Base-by-base conservation (phyloP, 805 yeast species). In the Metschnikowia vanudenii region DNA sequence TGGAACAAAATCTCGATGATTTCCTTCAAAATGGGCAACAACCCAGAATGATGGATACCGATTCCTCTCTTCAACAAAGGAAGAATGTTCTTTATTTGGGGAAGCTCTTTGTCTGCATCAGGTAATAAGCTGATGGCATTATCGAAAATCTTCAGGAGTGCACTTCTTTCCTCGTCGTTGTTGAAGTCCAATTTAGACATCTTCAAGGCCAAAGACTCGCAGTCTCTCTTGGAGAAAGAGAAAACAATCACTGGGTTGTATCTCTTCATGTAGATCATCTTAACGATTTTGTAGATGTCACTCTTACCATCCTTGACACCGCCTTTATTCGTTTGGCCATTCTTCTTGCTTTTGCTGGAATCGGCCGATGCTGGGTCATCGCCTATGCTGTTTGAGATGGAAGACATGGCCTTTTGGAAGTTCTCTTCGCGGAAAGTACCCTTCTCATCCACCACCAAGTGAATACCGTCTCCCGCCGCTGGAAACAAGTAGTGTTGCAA, bases 211-310 rank as follows among this genome's bases (percentile, higher is more conserved):
- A 94, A 74, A 11, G 88, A 78, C 68, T 94, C 99, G 72, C 99
- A 95, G 61, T 94, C 99, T 61, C 97, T 82, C 63, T 94, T 94
- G 62, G 96, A 85, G 64, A 94, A 94, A n/a, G 98, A 91, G 69
- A 94, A 94, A 18, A 94, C 98, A 75, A 94, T 94, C 35, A 94
- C 99, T 1, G 99, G 99, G 60, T 94, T 95, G 68, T 89, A 94
- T 60, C 90, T 85, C 62, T 92, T 92, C 71, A 86, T 79, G 91
- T 96, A 94, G 63, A 94, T 92, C 98, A 94, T 94, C 66, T 90
- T 92, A 45, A 94, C 96, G 63, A 94, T 94, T 64, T 94, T 94
- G 67, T 90, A 90, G 52, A 91, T 94, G 70, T 94, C 99, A 11
- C 96, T 81, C 58, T 76, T 75, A 20, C 80, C 82, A 55, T 81